Base-by-base conservation (phyloP, 1,284 basidiomycete genomes). In the Microbotryum lychnidis-dioicae region DNA sequence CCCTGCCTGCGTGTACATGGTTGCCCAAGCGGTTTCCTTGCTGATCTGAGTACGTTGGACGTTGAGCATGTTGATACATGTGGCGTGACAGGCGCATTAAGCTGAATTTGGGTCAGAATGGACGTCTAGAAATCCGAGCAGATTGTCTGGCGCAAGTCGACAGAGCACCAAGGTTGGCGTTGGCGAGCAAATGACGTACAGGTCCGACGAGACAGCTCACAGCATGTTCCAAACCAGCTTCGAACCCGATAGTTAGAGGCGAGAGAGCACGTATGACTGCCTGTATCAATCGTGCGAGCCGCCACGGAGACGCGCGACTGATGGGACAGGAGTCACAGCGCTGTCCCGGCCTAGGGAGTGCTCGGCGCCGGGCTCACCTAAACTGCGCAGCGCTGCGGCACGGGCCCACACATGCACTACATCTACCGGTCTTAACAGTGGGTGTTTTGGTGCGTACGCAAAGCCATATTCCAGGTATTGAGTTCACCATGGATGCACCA, bases 21-120 rank as follows among this genome's bases (percentile, higher is more conserved):
- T 90, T 61, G 87, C 77, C 63, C 84, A 80, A 2, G 90, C 90
- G 8, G 77, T 79, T 72, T 87, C 78, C 59, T 83, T 80, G 57
- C 90, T 84, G 58, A 91, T 82, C 80, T 91, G 73, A 10, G 62
- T 66, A 10, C 55, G 63, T 69, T 74, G 73, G 54, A 91, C 86
- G 67, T 88, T 89, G 78, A 91, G 84, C 74, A 91, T 91, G 76
- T 91, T 91, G 76, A 90, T 84, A 72, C 91, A 65, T 69, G 53
- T 5, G 33, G 10, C 16, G n/a, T 8, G 1, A 20, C 18, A 14
- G n/a, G 21, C 8, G 47, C 20, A 20, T 20, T 16, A 33, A 6
- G 9, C 31, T 8, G 21, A 31, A 46, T 23, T 3, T 29, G 27
- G 29, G 5, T 14, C 10, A 21, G 3, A 9, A 33, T 21, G 6